phyloP scores from a whole-genome alignment of 495 filamentous ascomycete genomes.

The Talaromyces liani region DNA sequence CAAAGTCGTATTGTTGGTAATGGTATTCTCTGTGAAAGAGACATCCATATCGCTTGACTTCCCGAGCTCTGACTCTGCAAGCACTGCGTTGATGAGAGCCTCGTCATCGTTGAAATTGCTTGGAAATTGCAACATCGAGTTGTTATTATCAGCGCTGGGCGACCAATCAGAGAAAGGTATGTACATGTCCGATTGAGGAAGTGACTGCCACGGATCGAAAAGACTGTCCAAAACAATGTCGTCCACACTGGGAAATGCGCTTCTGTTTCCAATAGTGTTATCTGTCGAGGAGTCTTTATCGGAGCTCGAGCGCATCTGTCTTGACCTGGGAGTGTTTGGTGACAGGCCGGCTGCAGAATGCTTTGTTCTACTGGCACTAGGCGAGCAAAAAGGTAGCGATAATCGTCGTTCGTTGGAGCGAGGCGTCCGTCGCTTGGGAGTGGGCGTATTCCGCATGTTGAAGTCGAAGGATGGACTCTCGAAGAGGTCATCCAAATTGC shows the following conservation, averaged over 20 bases:
- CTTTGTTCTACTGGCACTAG: conserved; percentile 22
- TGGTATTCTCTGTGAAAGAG: background rate
- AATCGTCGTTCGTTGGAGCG: conserved; percentile 39
- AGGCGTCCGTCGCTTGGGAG: conserved; percentile 39
- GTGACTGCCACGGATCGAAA: conserved; percentile 1
- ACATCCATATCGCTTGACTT: conserved; percentile 17
- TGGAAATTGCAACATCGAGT: conserved; percentile 6
- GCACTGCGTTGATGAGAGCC: conserved; percentile 32
- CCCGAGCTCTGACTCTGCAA: conserved; percentile 28
- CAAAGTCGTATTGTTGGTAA: background rate
- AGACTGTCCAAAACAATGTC: conserved; percentile 2
- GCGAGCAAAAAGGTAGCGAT: conserved; percentile 28
- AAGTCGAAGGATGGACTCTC: conserved; percentile 37
- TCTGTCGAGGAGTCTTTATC: conserved; percentile 29
- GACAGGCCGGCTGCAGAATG: conserved; percentile 16
- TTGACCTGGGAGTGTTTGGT: conserved; percentile 26
- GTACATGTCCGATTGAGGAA: conserved; percentile 7
- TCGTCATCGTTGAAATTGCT: conserved; percentile 17
- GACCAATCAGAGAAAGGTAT: conserved; percentile 8
- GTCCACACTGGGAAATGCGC: background rate
- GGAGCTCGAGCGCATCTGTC: conserved; percentile 15
- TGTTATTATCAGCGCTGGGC: background rate
- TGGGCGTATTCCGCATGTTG: conserved; percentile 55
- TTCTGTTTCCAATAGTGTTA: conserved; percentile 16
- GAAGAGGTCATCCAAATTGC: conserved; percentile 55